A percentile compares a stretch with the other conserved stretches of the same genome.
These are phyloP conservation scores for Vitis labrusca DNA, from an alignment of 164 flowering plant genomes.

Conservation along the genomic window DNA sequence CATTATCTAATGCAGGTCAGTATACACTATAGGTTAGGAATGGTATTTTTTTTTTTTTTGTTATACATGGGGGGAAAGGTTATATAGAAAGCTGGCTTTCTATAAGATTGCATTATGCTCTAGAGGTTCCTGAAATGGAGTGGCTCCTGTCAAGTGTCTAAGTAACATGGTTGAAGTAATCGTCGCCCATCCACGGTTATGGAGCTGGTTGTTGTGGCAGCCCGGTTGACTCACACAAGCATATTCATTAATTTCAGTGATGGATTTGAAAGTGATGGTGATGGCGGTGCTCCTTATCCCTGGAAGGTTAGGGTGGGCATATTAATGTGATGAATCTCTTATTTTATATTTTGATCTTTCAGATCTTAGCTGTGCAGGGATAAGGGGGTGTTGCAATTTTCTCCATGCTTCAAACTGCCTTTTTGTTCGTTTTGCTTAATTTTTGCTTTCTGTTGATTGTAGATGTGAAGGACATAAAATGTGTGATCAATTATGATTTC, in stretches of 20 bases:
- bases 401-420: background rate
- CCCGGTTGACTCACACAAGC: constrained; percentile 80
- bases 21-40: background rate
- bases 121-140: constrained; percentile 19
- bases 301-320: constrained; percentile 94
- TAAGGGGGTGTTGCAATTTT: constrained; percentile 58
- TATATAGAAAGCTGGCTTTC: constrained; percentile 3
- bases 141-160: constrained; percentile 46
- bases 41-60: background rate
- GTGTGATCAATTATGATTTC: constrained; percentile 94
- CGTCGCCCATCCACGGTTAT: constrained; percentile 71
- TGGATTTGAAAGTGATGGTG: constrained; percentile 41
- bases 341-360: constrained; percentile 48
- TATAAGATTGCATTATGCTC: constrained; percentile 10
- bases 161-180: constrained; percentile 41
- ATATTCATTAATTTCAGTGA: constrained; percentile 21
- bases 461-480: constrained; percentile 99
- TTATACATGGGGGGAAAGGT: background rate
- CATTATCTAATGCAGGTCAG: constrained; percentile 2
- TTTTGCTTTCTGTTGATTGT: constrained; percentile 30
- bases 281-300: constrained; percentile 90
- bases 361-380: constrained; percentile 75
- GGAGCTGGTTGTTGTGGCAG: constrained; percentile 89
- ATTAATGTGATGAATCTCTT: constrained; percentile 64
- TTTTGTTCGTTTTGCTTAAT: background rate